These are phyloP conservation scores for Penicillium sp. DNA, from an alignment of 2,329 filamentous ascomycete genomes.

Conservation along the genomic window DNA sequence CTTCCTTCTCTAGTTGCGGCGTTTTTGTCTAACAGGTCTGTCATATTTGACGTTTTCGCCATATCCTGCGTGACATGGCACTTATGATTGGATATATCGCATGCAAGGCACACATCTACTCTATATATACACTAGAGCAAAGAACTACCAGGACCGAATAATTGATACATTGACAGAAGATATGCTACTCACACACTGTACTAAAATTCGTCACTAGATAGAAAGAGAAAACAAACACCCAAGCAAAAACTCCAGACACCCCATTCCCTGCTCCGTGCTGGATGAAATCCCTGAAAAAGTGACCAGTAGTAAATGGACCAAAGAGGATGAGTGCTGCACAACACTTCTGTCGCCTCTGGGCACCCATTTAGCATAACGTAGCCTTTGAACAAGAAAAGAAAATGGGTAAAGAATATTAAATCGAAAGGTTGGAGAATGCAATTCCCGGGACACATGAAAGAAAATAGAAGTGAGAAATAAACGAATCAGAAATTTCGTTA, in stretches of 20 bases:
- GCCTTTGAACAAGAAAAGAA: constrained; percentile 4
- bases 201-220: constrained; percentile 9
- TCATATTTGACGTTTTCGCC: not conserved
- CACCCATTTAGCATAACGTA: not conserved
- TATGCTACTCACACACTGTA: constrained; percentile 9
- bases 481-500: constrained; percentile 7
- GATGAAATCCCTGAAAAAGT: constrained; percentile 12
- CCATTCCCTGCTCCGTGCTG: constrained; percentile 20
- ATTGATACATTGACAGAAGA: constrained; percentile 2
- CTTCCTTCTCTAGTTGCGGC: not conserved
- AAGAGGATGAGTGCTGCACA: not conserved
- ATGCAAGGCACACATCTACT: not conserved
- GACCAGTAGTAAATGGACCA: constrained; percentile 3
- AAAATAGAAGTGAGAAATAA: constrained; percentile 5
- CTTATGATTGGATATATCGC: not conserved
- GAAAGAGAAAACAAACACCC: constrained; percentile 8
- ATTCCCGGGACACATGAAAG: not conserved
- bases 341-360: not conserved
- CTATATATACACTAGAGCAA: not conserved
- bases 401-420: constrained; percentile 3
- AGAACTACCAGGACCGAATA: not conserved
- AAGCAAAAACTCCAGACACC: constrained; percentile 15
- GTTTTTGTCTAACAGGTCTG: not conserved
- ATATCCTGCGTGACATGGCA: not conserved
- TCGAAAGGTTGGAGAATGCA: not conserved